Base-by-base conservation (phyloP, 495 filamentous ascomycete genomes). In the Aspergillus kassunensis region DNA sequence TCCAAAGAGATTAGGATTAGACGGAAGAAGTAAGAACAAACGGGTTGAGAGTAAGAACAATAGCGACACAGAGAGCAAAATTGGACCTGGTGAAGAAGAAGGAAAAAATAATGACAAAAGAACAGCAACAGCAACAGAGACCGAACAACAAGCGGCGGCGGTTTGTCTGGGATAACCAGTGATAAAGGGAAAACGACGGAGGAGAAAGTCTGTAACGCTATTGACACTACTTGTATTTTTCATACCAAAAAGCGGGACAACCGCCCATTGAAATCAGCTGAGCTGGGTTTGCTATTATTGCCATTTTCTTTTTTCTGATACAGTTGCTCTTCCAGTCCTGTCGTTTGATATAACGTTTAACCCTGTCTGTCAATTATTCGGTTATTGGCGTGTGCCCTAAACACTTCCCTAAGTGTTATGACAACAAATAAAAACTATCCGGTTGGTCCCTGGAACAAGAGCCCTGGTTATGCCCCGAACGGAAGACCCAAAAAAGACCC, bases 31-130 rank as follows among this genome's bases (percentile, higher is more conserved):
- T 30, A 15, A 45, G 21, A 37, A 16, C 20, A 39, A 47, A 36
- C 33, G 11, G 20, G 40, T 30, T 16, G 21, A 35, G 15, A 30
- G 33, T 19, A 44, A 55, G 29, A 57, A 44, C 44, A 39, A 57
- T 27, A 57, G 49, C 35, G 18, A 54, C 15, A 9, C 39, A 18
- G 37, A 55, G 23, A 44, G 53, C 56, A 66, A 64, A 62, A 58
- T 54, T 36, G 47, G 51, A 44, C 42, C 30, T 43, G 35, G 8
- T 16, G 24, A 50, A 44, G 46, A 13, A 19, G 24, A 52, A 44
- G 40, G 44, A 16, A n/a, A 21, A 33, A 33, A 9, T 33, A 54
- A 33, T 3, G 24, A 48, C 24, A 47, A 44, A 23, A 51, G 19
- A 36, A 49, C 29, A 51, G 20, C 23, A 21, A 46, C 44, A 55